Percentiles rank a stretch among this genome's conserved stretches.
phyloP scores from a whole-genome alignment of 2,329 filamentous ascomycete genomes.

The Xylaria hypoxylon region DNA sequence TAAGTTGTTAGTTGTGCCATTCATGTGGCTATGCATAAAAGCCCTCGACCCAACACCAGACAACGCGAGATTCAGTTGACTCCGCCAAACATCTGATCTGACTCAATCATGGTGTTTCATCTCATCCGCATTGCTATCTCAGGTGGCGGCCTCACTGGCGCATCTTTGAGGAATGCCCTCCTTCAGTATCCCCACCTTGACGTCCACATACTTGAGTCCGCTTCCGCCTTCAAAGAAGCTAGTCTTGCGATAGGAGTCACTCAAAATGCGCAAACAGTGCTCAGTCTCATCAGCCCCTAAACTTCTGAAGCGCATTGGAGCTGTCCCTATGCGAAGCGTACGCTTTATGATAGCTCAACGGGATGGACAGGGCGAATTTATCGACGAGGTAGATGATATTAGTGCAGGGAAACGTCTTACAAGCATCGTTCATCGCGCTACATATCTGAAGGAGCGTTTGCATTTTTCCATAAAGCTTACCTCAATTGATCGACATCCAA shows the following conservation, averaged over 20 bases:
- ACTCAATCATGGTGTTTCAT: too few relatives aligned
- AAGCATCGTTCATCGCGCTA: constrained; percentile 39
- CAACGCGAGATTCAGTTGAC: too few relatives aligned
- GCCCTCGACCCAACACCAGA: too few relatives aligned
- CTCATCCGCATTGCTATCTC: constrained; percentile 18
- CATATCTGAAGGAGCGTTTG: constrained; percentile 37
- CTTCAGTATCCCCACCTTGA: constrained; percentile 21
- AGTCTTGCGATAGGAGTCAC: constrained; percentile 41
- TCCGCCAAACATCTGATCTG: too few relatives aligned
- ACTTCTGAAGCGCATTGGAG: constrained; percentile 41
- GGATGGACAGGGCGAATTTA: constrained; percentile 28
- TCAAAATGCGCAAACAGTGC: constrained; percentile 41
- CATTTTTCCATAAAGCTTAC: constrained; percentile 42
- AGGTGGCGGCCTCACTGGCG: constrained; percentile 25
- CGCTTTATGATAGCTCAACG: constrained; percentile 42
- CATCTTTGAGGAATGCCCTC: constrained; percentile 23
- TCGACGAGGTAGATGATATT: constrained; percentile 32
- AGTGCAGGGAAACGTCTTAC: constrained; percentile 32
- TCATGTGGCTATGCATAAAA: too few relatives aligned
- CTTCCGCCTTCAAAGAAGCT: constrained; percentile 7
- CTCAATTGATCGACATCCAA: constrained; percentile 6
- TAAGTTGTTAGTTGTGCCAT: too few relatives aligned
- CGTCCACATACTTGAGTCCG: constrained; percentile 31
- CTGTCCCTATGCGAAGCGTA: constrained; percentile 42
- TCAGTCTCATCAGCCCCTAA: constrained; percentile 40